These are phyloP conservation scores for Schwanniomyces vanrijiae DNA, from an alignment of 805 yeast genomes.

Conservation along the genomic window DNA sequence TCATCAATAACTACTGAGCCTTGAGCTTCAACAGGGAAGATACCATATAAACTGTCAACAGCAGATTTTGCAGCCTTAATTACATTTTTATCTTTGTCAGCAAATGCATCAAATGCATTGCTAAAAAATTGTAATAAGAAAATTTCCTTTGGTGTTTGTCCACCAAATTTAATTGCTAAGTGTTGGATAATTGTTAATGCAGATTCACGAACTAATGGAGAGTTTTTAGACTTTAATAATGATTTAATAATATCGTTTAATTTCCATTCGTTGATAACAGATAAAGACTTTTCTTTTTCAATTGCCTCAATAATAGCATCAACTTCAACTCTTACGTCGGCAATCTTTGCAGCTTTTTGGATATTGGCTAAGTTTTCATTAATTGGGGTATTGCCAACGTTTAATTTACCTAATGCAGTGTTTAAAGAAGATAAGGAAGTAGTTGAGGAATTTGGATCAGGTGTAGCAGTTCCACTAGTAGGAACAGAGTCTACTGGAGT, in stretches of 20 bases:
- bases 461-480: slow-evolving; percentile 36
- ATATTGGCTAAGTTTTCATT: slow-evolving; percentile 55
- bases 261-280: slow-evolving; percentile 60
- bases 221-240: slow-evolving; percentile 70
- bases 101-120: slow-evolving; percentile 64
- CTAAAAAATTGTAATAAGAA: slow-evolving; percentile 64
- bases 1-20: slow-evolving; percentile 67
- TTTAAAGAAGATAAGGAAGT: slow-evolving; percentile 72
- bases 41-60: slow-evolving; percentile 64
- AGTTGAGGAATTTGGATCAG: slow-evolving; percentile 50
- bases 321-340: slow-evolving; percentile 57
- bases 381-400: slow-evolving; percentile 63
- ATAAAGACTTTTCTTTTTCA: slow-evolving; percentile 38
- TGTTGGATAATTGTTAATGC: slow-evolving; percentile 64
- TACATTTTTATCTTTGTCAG: slow-evolving; percentile 87
- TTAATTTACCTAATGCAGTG: slow-evolving; percentile 62
- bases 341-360: slow-evolving; percentile 48
- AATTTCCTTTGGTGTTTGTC: slow-evolving; percentile 73
- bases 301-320: slow-evolving; percentile 53
- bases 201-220: slow-evolving; percentile 75
- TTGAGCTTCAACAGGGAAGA: slow-evolving; percentile 75
- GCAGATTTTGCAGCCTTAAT: slow-evolving; percentile 84
- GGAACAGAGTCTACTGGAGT: slow-evolving; percentile 31
- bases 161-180: slow-evolving; percentile 58
- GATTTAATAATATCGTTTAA: slow-evolving; percentile 62